These are phyloP conservation scores for Tremella yokohamensis DNA, from an alignment of 768 basidiomycete species.

Conservation along the genomic window DNA sequence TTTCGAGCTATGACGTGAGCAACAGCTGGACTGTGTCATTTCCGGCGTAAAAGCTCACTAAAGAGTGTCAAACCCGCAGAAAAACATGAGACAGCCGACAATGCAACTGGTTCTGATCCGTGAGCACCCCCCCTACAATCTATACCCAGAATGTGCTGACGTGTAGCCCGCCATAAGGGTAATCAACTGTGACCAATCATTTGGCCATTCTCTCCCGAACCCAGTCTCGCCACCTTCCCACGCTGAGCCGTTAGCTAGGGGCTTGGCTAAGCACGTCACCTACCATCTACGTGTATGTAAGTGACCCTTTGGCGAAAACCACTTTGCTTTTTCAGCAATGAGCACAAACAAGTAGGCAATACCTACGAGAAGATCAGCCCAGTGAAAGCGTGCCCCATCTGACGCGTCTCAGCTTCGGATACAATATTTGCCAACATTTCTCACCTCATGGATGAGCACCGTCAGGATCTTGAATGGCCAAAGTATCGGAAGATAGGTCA, in stretches of 20 bases:
- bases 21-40: not conserved
- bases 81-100: slow-evolving; percentile 32
- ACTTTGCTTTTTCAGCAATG: slow-evolving; percentile 1
- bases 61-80: slow-evolving; percentile 21
- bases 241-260: slow-evolving; percentile 7
- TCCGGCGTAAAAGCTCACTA: not conserved
- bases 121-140: no score
- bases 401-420: not conserved
- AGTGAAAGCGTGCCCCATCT: slow-evolving; percentile 38
- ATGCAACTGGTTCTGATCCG: slow-evolving; percentile 18
- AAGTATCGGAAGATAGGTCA: slow-evolving; percentile 18
- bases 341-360: not conserved
- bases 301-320: slow-evolving; percentile 18
- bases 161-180: slow-evolving; percentile 40
- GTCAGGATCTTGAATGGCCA: slow-evolving; percentile 38
- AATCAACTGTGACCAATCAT: slow-evolving; percentile 5
- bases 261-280: not conserved
- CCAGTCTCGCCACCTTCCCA: slow-evolving; percentile 35
- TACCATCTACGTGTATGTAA: slow-evolving; percentile 35
- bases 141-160: slow-evolving; percentile 17
- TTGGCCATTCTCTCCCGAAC: slow-evolving; percentile 21
- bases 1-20: slow-evolving; percentile 27
- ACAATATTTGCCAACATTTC: not conserved
- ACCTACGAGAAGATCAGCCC: slow-evolving; percentile 24
- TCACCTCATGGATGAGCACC: slow-evolving; percentile 40